Base-by-base conservation (phyloP, 2,329 filamentous ascomycete genomes). In the Cercospora sesami region DNA sequence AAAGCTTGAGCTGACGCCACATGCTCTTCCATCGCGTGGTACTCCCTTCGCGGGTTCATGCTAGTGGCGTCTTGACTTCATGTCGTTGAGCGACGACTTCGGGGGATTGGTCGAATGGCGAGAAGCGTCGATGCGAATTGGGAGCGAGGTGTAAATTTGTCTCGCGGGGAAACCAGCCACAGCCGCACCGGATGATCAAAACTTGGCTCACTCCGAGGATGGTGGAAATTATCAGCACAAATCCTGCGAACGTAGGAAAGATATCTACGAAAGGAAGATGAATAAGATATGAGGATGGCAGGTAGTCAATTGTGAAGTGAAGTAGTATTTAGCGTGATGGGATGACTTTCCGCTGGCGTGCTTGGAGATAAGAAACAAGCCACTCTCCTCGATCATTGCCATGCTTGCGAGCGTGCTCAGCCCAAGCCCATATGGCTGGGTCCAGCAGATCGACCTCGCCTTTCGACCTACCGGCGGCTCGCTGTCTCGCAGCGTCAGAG, bases 401-500 rank as follows among this genome's bases (percentile, higher is more conserved):
- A 1, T 59, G 55, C 18, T 65, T 63, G 16, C 71, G 70, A 60
- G 74, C 73, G 21, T 73, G 69, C 9, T 76, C 76, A 3, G 76
- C 75, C 78, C 77, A 79, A 16, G 71, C 60, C 78, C 77, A 79
- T n/a, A 79, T 48, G 21, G 69, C 63, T 28, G 75, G 72, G 67
- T 79, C 77, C 14, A 78, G 73, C 31, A 75, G 68, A 53, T 78
- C 76, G n/a, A 79, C 48, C 10, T 60, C 60, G 30, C 60, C 12
- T 51, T 55, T 36, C 26, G 65, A 55, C 39, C 18, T 62, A 39
- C 57, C 58, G 33, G 51, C 39, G 26, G 26, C 28, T 14, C 42
- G 16, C 53, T 61, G 59, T 18, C 28, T 26, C 21, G 26, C 59
- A 23, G 23, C 36, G 23, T 45, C 59, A 12, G 59, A 64, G 18